Evolutionary conservation across 1,139 yeast genomes (phyloP).

Genomic region (Diutina siamensis): DNA sequence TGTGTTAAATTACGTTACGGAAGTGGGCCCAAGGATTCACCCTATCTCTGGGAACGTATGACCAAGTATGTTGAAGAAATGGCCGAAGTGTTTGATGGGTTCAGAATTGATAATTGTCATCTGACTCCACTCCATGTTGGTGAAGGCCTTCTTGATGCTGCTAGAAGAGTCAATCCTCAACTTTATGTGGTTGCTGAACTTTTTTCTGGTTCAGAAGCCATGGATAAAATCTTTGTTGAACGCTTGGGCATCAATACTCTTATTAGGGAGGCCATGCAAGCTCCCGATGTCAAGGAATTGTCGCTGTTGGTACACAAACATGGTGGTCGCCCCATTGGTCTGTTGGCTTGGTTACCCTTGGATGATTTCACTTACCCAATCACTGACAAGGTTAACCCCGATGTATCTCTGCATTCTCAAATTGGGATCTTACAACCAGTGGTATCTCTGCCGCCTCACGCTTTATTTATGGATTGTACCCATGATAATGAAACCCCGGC

Average conservation of each 20-base stretch:
- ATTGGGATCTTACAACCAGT: conserved; percentile 45
- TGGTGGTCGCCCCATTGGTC: conserved; percentile 94
- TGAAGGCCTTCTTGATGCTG: conserved; percentile 76
- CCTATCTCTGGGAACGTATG: conserved; percentile 85
- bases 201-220: conserved; percentile 83
- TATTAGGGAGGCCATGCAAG: conserved; percentile 96
- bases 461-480: conserved; percentile 94
- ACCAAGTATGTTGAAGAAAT: conserved; percentile 58
- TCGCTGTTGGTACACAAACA: conserved; percentile 81
- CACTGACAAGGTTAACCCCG: conserved; percentile 30
- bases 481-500: conserved; percentile 89
- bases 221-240: conserved; percentile 86
- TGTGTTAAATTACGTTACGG: conserved; percentile 93
- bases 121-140: conserved; percentile 96
- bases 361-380: conserved; percentile 64
- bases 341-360: conserved; percentile 65
- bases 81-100: conserved; percentile 77
- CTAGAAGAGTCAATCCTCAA: conserved; percentile 74
- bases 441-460: conserved; percentile 69
- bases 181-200: conserved; percentile 90
- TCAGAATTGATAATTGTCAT: conserved; percentile 91
- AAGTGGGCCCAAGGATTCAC: conserved; percentile 62
- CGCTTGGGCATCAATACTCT: conserved; percentile 79
- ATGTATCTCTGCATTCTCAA: conserved; percentile 18
- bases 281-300: conserved; percentile 78